phyloP scores from a whole-genome alignment of 1,284 basidiomycete genomes.

The Ustilago cynodontis region DNA sequence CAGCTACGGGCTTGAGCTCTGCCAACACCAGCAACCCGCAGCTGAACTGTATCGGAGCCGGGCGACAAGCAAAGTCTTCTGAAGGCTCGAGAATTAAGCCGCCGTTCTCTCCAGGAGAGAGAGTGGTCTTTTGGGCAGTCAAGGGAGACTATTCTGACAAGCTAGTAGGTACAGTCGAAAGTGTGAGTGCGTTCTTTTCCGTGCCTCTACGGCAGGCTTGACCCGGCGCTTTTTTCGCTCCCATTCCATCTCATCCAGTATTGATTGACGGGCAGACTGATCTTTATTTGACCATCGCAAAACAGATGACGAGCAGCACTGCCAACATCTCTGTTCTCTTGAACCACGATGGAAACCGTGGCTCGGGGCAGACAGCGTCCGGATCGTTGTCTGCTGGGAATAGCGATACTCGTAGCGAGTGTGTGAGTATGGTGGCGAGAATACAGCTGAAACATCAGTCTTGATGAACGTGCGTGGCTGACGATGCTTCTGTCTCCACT shows the following conservation, averaged over 20 bases:
- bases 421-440: constrained; percentile 4
- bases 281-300: background rate
- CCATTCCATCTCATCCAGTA: too few species aligned
- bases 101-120: constrained; percentile 27
- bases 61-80: too few species aligned
- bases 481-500: background rate
- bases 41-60: background rate
- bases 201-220: background rate
- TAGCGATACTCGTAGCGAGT: background rate
- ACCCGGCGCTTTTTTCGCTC: too few species aligned
- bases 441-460: background rate
- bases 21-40: background rate
- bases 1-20: background rate
- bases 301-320: constrained; percentile 24
- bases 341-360: background rate
- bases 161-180: constrained; percentile 32
- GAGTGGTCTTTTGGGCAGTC: constrained; percentile 48
- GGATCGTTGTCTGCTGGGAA: background rate
- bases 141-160: constrained; percentile 35
- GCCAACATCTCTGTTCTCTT: constrained; percentile 12
- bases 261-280: too few species aligned
- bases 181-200: constrained; percentile 21
- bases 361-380: background rate
- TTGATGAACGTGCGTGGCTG: background rate
- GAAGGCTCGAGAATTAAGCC: background rate